Base-by-base conservation (phyloP, 164 flowering plant genomes). In the Magnolia sinica region DNA sequence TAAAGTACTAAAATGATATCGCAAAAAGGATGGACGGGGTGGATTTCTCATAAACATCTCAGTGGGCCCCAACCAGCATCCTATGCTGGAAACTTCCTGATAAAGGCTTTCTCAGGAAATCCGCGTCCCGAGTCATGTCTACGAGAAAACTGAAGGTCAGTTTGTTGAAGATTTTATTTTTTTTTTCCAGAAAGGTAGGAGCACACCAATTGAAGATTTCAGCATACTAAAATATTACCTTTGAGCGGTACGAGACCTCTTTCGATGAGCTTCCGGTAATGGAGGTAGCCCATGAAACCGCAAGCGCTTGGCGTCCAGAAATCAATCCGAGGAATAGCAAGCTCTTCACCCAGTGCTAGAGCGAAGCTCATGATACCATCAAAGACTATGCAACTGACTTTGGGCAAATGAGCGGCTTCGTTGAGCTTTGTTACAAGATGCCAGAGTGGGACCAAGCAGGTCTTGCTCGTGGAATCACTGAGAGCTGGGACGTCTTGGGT, bases 401-500 rank as follows among this genome's bases (percentile, higher is more conserved):
- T 22, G 5, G 81, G 81, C 24, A 37, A 71, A 8, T 24, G 49
- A 9, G 63, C 14, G 8, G 22, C 4, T 59, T 37, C 23, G 31
- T 78, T 78, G 58, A 79, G 77, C 74, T 24, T 74, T 8, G 23
- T 31, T 8, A 74, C 11, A 6, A 79, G 77, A 16, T 70, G 69
- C 1, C 71, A 71, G n/a, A 74, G 71, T 0, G 81, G 90, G 8
- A 20, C 80, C 22, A 73, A 13, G 73, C 83, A 82, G 72, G 70
- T 84, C 74, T 75, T 81, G 23, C 76, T 27, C 4, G 81, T 83
- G 1, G 88, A 81, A 14, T 78, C 82, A 55, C 91, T 85, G 6
- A 89, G 80, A 75, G 70, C 73, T 0, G 87, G 84, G 23, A 88
- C 29, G 69, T 90, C 87, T 76, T 88, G 93, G 8, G 92, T 88